Evolutionary conservation across 169 alveolate genomes (phyloP).

Genomic region (Perkinsus chesapeaki): DNA sequence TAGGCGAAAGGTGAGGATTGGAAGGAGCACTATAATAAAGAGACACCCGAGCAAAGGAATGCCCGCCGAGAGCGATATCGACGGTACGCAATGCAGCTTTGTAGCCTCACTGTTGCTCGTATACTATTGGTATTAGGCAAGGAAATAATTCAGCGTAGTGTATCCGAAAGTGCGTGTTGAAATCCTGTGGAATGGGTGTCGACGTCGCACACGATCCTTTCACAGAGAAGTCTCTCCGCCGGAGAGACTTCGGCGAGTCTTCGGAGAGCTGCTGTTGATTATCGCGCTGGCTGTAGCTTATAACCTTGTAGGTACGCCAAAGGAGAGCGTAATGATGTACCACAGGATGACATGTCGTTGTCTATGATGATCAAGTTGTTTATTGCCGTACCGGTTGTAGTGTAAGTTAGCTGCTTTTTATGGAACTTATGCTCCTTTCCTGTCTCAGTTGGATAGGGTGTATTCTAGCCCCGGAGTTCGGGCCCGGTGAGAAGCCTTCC

Average conservation of each 20-base stretch:
- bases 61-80: neutral
- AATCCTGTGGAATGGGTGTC: too few relatives aligned
- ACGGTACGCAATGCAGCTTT: too few relatives aligned
- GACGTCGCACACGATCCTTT: too few relatives aligned
- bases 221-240: too few relatives aligned
- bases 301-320: neutral
- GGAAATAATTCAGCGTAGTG: too few relatives aligned
- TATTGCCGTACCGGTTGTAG: neutral
- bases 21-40: neutral
- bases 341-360: neutral
- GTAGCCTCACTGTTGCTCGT: too few relatives aligned
- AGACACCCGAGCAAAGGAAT: neutral
- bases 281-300: too few relatives aligned
- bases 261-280: too few relatives aligned
- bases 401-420: neutral
- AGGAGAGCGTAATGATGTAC: neutral
- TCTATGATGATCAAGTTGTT: neutral
- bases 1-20: neutral
- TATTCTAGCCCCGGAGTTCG: neutral
- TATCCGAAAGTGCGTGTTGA: too few relatives aligned
- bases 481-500: neutral
- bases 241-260: too few relatives aligned
- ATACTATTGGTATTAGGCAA: too few relatives aligned
- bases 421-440: neutral
- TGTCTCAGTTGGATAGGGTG: neutral